Conservation (phyloP, 768 basidiomycete species). For the Hypholoma fasciculare region DNA sequence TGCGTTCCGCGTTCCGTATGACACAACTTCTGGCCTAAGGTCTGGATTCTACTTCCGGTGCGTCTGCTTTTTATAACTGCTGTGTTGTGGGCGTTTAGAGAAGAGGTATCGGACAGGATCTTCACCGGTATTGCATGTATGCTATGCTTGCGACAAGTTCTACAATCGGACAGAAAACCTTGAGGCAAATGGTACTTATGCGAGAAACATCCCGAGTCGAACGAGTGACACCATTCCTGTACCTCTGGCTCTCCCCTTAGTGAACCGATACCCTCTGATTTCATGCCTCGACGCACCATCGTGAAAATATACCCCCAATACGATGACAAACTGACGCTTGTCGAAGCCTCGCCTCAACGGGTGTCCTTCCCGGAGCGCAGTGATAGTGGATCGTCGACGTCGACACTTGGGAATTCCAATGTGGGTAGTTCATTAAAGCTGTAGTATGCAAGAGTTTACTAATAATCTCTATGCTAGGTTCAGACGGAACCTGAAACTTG, state of each 20-base stretch:
- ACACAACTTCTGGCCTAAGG: too few relatives aligned
- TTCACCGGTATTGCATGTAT: too few relatives aligned
- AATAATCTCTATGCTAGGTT: neutral
- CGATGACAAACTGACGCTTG: conserved; percentile 12
- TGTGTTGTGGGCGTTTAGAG: too few relatives aligned
- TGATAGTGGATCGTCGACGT: neutral
- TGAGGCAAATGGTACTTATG: neutral
- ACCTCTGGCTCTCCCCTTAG: neutral
- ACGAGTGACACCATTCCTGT: neutral
- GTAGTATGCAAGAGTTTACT: neutral
- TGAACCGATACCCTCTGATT: neutral
- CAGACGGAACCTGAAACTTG: conserved; percentile 11
- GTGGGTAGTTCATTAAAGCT: neutral
- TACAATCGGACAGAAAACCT: too few relatives aligned
- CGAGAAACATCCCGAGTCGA: neutral
- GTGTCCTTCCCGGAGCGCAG: neutral
- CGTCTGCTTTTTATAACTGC: too few relatives aligned
- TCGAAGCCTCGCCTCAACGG: neutral
- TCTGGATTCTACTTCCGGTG: too few relatives aligned
- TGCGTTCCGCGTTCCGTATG: too few relatives aligned
- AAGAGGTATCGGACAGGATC: too few relatives aligned
- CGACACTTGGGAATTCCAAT: neutral
- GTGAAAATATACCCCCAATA: conserved; percentile 8
- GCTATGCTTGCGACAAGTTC: too few relatives aligned
- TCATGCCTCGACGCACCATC: conserved; percentile 9